Conservation (phyloP, 2,329 filamentous ascomycete species). For the Alternaria ventricosa region DNA sequence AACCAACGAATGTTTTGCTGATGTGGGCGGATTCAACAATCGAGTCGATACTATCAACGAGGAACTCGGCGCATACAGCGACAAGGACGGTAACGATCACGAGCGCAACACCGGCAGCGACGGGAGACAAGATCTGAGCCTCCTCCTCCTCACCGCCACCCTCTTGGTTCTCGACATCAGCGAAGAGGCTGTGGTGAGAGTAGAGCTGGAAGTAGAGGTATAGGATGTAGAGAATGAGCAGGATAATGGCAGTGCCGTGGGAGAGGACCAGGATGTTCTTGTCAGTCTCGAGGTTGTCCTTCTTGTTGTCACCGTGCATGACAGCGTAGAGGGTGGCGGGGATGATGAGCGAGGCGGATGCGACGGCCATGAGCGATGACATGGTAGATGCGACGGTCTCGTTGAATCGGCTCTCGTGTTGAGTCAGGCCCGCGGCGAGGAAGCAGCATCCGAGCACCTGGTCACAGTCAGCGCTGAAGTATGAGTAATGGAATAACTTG, state of each 20-base stretch:
- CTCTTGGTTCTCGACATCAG: constrained; percentile 46
- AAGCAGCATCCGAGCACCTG: constrained; percentile 61
- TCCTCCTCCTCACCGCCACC: constrained; percentile 41
- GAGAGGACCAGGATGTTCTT: constrained; percentile 59
- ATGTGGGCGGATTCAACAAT: constrained; percentile 60
- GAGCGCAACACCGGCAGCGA: constrained; percentile 54
- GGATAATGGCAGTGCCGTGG: constrained; percentile 61
- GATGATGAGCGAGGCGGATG: constrained; percentile 61
- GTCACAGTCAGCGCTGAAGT: constrained; percentile 57
- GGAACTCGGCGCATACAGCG: constrained; percentile 60
- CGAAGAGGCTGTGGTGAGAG: constrained; percentile 57
- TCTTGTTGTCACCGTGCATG: constrained; percentile 49
- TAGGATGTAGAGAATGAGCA: constrained; percentile 60
- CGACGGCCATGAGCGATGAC: constrained; percentile 66
- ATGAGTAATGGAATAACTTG: constrained; percentile 23
- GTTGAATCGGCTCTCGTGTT: constrained; percentile 65
- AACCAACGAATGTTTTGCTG: constrained; percentile 63
- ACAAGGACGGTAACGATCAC: constrained; percentile 58
- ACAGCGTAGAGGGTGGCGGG: constrained; percentile 60
- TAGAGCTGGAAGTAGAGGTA: constrained; percentile 64
- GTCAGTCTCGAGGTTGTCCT: constrained; percentile 49
- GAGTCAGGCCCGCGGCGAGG: constrained; percentile 56
- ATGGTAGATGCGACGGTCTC: constrained; percentile 79
- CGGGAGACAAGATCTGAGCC: constrained; percentile 53
- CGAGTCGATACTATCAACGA: constrained; percentile 62